Evolutionary conservation across 192 early-diverging fungal genomes (phyloP), one percentile per base, ranked within the genome.

Genomic region (Anaeromyces robustus): DNA sequence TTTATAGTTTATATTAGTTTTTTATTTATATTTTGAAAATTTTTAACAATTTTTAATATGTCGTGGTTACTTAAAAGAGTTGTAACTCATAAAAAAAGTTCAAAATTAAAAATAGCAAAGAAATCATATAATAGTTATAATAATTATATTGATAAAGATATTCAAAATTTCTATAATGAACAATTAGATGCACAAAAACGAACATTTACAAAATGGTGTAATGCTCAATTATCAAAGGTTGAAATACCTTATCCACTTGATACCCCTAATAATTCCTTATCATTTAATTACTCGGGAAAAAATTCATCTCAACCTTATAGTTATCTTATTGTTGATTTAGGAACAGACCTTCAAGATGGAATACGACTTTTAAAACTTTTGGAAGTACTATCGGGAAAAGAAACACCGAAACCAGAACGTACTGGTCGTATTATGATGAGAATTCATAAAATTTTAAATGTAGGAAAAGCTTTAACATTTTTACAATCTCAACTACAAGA

Each of bases 361-460:
- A 82, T 84, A 22, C 77, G 82, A 78, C 80, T 84, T 22, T 30
- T 30, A 22, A 80, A 84, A 29, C 80, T 84, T 18, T 30, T 84
- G 29, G 79, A 82, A 81, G 80, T 81, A 7, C 80, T 84, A 22
- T 81, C 80, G 78, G 82, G 83, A 29, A 81, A 84, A 29, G 37
- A 78, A 29, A 30, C 77, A 17, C 29, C 29, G 2, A 79, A 78
- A 39, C 30, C 29, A 30, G 83, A 77, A 30, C 29, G 29, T 19
- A 80, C 77, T 29, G 52, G 52, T n/a, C 18, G 26, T 11, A 26
- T 68, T 22, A 29, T 84, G 30, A 81, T 84, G 79, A 78, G 84
- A n/a, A 84, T 84, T 30, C 82, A 84, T 59, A 84, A 80, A 31
- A 81, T 84, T 34, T 80, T 84, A 32, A 84, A 84, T 41, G 84